Conservation (phyloP, 352 stramenopile species). For the Pythium apleroticum region DNA sequence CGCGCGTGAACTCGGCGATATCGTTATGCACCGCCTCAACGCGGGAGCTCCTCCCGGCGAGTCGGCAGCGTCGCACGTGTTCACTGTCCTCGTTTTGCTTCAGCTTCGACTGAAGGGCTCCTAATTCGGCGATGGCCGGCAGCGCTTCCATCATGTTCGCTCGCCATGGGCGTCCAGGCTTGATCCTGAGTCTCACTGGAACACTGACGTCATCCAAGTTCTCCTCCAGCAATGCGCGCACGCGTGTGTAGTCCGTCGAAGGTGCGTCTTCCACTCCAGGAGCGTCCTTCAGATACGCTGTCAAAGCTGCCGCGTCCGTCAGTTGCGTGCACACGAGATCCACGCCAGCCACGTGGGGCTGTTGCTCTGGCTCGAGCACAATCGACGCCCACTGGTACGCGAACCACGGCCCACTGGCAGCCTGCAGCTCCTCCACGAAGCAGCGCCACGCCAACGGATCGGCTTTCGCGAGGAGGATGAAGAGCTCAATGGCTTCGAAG, state of each 20-base stretch:
- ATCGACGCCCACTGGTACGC: background rate
- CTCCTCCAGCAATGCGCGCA: background rate
- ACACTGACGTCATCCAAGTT: background rate
- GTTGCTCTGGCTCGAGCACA: background rate
- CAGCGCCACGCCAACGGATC: background rate
- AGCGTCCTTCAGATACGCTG: background rate
- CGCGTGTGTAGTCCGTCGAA: background rate
- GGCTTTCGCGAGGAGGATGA: slow-evolving; percentile 9
- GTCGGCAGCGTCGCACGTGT: background rate
- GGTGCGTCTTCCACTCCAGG: background rate
- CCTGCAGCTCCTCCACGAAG: background rate
- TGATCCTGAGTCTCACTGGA: background rate
- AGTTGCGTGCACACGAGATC: slow-evolving; percentile 4
- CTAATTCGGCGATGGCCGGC: background rate
- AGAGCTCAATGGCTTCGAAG: slow-evolving; percentile 13
- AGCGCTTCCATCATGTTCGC: background rate
- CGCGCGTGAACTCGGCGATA: background rate
- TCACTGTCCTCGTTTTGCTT: background rate
- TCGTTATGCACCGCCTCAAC: background rate
- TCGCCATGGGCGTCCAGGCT: background rate
- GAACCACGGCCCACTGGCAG: background rate
- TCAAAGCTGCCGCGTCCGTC: background rate
- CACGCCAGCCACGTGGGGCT: background rate
- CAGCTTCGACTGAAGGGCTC: background rate
- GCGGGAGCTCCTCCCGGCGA: background rate